Base-by-base conservation (phyloP, 306 rosid genomes). In the Cucurbita maxima region DNA sequence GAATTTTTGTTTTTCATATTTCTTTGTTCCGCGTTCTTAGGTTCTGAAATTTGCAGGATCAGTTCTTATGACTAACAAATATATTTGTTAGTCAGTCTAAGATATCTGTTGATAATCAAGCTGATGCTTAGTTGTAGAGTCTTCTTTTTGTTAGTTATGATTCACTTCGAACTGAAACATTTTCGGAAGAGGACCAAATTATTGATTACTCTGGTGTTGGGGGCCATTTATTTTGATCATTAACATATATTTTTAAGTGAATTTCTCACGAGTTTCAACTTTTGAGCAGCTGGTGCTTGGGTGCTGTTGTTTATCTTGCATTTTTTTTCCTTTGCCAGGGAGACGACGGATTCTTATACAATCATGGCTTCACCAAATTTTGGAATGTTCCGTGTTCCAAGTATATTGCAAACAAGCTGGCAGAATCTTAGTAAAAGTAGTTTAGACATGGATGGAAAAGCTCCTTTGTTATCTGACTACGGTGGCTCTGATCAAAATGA, bases 351-450 rank as follows among this genome's bases (percentile, higher is more conserved):
- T 83, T 87, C 95, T 22, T 88, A 85, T 69, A 71, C 95, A 16
- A 88, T 92, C 37, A 83, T 92, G 30, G 92, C 90, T 62, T 89
- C 95, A 14, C 96, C 96, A 63, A 81, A 74, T 76, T 58, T 92
- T 77, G 88, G 53, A 56, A 81, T 79, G 43, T 54, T 90, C 56
- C 74, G 61, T 61, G 81, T 83, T 64, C 88, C 90, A 3, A 85
- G 89, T 78, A 51, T 86, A 15, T 73, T 83, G 44, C 84, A 82
- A 67, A 47, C 87, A 58, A 88, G 92, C 78, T 78, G 86, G 57
- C 53, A 78, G 1, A 71, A 73, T 76, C 67, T 12, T 57, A 67
- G 87, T 19, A 83, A 59, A 81, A 77, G 86, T 60, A 73, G 72
- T 74, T 69, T 82, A 19, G 97, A 89, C n/a, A 71, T 75, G 9